Conservation (phyloP, 306 rosid species). For the Vigna trinervia region DNA sequence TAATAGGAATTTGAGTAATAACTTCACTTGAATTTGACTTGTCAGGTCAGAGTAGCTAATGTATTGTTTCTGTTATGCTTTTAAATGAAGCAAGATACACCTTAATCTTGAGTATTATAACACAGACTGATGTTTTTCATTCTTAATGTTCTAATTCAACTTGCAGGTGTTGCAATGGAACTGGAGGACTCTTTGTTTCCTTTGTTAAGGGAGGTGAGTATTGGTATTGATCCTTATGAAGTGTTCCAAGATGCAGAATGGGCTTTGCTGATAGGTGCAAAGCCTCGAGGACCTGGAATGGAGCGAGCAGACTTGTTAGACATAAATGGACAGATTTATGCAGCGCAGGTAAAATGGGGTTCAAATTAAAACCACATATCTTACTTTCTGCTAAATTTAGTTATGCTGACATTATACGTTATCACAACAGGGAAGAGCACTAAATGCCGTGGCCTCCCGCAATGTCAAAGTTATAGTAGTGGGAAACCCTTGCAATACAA, state of each 20-base stretch:
- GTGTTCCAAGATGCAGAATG: constrained; percentile 96
- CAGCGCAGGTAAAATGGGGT: constrained; percentile 69
- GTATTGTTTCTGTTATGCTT: neutral
- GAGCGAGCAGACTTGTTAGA: constrained; percentile 90
- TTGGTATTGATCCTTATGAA: constrained; percentile 88
- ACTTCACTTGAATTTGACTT: constrained; percentile 17
- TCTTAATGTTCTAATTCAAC: constrained; percentile 23
- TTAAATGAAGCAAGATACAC: neutral
- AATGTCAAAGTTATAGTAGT: constrained; percentile 92
- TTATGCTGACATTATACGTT: constrained; percentile 34
- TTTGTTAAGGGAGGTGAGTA: constrained; percentile 83
- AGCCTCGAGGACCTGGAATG: constrained; percentile 99
- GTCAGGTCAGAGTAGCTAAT: neutral
- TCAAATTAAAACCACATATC: constrained; percentile 7
- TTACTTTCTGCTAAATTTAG: constrained; percentile 12
- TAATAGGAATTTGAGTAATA: constrained; percentile 9
- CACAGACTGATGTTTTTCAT: constrained; percentile 1
- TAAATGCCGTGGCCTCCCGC: constrained; percentile 84
- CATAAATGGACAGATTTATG: constrained; percentile 87
- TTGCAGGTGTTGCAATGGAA: constrained; percentile 98
- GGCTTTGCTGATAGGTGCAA: constrained; percentile 96
- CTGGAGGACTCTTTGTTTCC: constrained; percentile 96
- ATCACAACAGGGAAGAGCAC: constrained; percentile 75
- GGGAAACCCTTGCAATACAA: constrained; percentile 98
- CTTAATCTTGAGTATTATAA: neutral